Conservation (phyloP, 192 early-diverging fungal species). For the Rhizoclosmatium globosum region DNA sequence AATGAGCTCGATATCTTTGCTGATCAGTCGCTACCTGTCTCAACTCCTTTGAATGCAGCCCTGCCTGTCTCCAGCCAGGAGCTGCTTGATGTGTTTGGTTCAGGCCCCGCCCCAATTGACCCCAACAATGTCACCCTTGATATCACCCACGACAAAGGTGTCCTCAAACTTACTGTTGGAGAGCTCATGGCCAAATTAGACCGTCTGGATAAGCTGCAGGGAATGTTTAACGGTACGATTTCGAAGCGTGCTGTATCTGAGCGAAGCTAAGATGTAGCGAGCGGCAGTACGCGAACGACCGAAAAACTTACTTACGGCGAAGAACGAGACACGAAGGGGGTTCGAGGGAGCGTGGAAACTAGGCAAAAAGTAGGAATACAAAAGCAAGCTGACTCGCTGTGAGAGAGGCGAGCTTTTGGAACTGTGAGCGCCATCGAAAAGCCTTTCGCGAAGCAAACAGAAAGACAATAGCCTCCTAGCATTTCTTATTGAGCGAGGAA, state of each 20-base stretch:
- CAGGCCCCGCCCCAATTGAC: neutral
- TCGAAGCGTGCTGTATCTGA: neutral
- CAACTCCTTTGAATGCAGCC: neutral
- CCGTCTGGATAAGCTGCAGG: slow-evolving; percentile 27
- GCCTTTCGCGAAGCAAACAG: too few species aligned
- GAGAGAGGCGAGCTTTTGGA: neutral
- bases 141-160: slow-evolving; percentile 23
- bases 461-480: too few species aligned
- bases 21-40: neutral
- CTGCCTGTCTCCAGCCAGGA: neutral
- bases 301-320: neutral
- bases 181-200: slow-evolving; percentile 28
- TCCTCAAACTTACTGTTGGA: slow-evolving; percentile 4
- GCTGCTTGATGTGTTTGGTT: neutral
- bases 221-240: slow-evolving; percentile 33
- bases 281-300: neutral
- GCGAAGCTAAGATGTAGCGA: neutral
- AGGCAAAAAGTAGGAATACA: too few species aligned
- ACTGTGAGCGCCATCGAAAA: neutral
- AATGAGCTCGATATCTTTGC: slow-evolving; percentile 5
- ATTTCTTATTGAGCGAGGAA: too few species aligned
- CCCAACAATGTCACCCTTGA: slow-evolving; percentile 11
- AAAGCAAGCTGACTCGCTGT: too few species aligned
- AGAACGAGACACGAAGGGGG: neutral
- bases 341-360: too few species aligned